Percentiles rank a stretch among this genome's conserved stretches.
Evolutionary conservation across 1,139 yeast species (phyloP).

Genomic region (Debaryomycetaceae sp.): DNA sequence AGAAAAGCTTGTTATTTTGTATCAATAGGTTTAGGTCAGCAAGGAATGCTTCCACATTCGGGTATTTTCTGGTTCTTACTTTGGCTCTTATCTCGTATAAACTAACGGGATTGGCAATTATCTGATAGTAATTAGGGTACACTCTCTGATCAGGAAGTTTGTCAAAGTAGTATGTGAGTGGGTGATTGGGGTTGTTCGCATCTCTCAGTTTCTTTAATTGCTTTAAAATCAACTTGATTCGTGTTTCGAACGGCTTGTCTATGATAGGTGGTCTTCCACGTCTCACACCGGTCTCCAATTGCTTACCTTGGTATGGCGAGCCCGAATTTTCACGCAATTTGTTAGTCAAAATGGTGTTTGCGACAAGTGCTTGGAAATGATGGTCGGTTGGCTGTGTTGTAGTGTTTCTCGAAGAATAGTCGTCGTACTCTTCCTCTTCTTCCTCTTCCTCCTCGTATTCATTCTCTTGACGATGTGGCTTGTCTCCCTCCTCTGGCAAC

Average conservation of each 20-base stretch:
- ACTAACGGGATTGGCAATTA: slow-evolving; percentile 69
- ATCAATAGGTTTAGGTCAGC: slow-evolving; percentile 75
- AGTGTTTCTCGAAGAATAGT: slow-evolving; percentile 6
- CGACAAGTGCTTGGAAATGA: slow-evolving; percentile 10
- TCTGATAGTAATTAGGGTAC: slow-evolving; percentile 64
- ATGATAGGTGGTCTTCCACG: slow-evolving; percentile 96
- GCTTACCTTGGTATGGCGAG: slow-evolving; percentile 8
- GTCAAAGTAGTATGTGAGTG: slow-evolving; percentile 65
- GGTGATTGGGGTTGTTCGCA: slow-evolving; percentile 43
- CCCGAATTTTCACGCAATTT: slow-evolving; percentile 8
- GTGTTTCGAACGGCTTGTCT: slow-evolving; percentile 88
- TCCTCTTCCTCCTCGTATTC: slow-evolving; percentile 28
- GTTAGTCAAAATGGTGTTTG: slow-evolving; percentile 8
- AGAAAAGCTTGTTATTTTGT: slow-evolving; percentile 66
- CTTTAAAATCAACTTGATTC: slow-evolving; percentile 83
- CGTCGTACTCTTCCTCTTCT: slow-evolving; percentile 22
- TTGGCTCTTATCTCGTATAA: slow-evolving; percentile 78
- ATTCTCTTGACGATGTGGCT: slow-evolving; percentile 6
- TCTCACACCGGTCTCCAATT: slow-evolving; percentile 58
- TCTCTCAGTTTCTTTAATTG: slow-evolving; percentile 71
- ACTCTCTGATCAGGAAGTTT: slow-evolving; percentile 71
- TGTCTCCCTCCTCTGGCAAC: slow-evolving; percentile 50
- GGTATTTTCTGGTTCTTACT: slow-evolving; percentile 82
- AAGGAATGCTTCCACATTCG: slow-evolving; percentile 70
- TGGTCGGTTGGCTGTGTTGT: slow-evolving; percentile 9